phyloP scores from a whole-genome alignment of 345 rosid species.

The Clarkia xantiana region DNA sequence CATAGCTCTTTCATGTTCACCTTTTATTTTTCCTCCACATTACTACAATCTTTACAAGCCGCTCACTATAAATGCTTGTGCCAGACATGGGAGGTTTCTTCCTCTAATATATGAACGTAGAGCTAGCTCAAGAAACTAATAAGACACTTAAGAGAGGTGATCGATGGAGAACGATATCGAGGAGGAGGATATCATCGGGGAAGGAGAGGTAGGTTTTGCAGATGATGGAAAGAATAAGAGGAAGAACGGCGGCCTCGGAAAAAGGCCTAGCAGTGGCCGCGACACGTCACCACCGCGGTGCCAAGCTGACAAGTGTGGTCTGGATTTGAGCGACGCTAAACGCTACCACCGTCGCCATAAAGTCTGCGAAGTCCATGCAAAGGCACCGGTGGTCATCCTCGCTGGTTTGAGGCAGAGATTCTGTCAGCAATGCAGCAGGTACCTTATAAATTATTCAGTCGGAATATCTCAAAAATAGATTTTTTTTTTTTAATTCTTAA shows the following conservation, averaged over 20 bases:
- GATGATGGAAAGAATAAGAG: conserved; percentile 33
- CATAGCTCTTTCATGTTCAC: background rate
- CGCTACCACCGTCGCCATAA: conserved; percentile 72
- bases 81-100: background rate
- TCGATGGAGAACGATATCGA: conserved; percentile 42
- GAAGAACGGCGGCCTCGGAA: conserved; percentile 14
- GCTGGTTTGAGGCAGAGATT: conserved; percentile 59
- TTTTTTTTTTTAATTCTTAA: too few relatives aligned
- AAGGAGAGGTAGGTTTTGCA: conserved; percentile 6
- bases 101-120: conserved; percentile 19
- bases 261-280: conserved; percentile 15
- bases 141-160: conserved; percentile 32
- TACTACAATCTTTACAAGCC: conserved; percentile 3
- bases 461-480: too few relatives aligned
- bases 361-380: conserved; percentile 81
- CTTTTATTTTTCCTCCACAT: conserved; percentile 6
- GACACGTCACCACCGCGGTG: conserved; percentile 35
- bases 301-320: conserved; percentile 60
- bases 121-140: conserved; percentile 19
- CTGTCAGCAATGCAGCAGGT: conserved; percentile 99
- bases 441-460: too few relatives aligned
- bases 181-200: conserved; percentile 20
- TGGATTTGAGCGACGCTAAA: conserved; percentile 46
- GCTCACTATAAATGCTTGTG: conserved; percentile 1
- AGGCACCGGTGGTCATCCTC: conserved; percentile 44